These are phyloP conservation scores for Aspergillus incahuasiensis DNA, from an alignment of 495 filamentous ascomycete genomes.

Conservation along the genomic window DNA sequence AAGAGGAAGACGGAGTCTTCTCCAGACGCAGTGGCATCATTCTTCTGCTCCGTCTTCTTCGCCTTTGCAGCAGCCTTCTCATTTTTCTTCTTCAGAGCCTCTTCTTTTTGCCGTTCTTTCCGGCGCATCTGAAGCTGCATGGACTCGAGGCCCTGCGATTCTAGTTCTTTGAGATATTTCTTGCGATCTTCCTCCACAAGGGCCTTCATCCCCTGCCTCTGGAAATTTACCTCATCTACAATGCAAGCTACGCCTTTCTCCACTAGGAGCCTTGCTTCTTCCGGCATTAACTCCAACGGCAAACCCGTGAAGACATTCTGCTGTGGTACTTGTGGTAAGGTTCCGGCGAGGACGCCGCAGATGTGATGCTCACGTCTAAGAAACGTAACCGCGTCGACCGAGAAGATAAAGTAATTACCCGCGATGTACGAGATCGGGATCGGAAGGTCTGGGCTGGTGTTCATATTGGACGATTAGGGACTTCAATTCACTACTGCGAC, in stretches of 20 bases:
- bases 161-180: constrained; percentile 41
- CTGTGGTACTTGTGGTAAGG: constrained; percentile 83
- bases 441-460: constrained; percentile 42
- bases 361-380: constrained; percentile 79
- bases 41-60: constrained; percentile 29
- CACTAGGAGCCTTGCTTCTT: constrained; percentile 80
- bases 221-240: constrained; percentile 67
- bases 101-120: constrained; percentile 37
- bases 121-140: constrained; percentile 35
- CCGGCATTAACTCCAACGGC: constrained; percentile 82
- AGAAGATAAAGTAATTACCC: constrained; percentile 83
- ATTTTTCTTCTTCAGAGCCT: constrained; percentile 38
- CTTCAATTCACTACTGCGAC: constrained; percentile 11
- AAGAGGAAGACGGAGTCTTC: constrained; percentile 39
- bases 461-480: constrained; percentile 27
- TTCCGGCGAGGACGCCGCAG: constrained; percentile 80
- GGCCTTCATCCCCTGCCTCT: constrained; percentile 54
- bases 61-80: constrained; percentile 35
- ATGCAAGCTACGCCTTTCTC: constrained; percentile 75
- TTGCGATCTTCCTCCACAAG: constrained; percentile 52
- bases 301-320: constrained; percentile 93
- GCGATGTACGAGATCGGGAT: constrained; percentile 81
- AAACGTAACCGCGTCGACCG: constrained; percentile 74
- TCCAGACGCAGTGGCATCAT: constrained; percentile 15
- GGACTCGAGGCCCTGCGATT: constrained; percentile 42